These are phyloP conservation scores for Picochlorum sp. DNA, from an alignment of 139 green algal genomes.

Conservation along the genomic window DNA sequence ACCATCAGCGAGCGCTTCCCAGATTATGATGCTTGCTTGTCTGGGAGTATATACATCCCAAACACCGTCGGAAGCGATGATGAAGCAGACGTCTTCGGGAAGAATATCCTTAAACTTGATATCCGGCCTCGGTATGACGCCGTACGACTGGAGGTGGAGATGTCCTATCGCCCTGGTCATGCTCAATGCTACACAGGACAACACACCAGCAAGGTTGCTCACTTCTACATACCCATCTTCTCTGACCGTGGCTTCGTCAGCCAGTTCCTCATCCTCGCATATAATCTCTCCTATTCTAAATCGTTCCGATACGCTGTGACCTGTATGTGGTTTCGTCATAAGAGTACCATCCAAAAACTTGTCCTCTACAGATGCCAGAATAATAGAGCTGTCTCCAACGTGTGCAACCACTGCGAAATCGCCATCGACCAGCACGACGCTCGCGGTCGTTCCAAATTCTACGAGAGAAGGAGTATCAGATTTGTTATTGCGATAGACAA, in stretches of 20 bases:
- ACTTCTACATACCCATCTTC: constrained; percentile 44
- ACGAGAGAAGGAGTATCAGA: constrained; percentile 8
- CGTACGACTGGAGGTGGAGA: constrained; percentile 13
- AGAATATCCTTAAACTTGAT: constrained; percentile 16
- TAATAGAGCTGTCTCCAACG: constrained; percentile 47
- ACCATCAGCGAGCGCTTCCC: constrained; percentile 26
- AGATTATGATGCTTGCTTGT: constrained; percentile 32
- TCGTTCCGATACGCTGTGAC: not conserved
- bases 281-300: constrained; percentile 1
- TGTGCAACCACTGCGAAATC: too few relatives aligned
- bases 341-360: not conserved
- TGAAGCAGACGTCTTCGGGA: constrained; percentile 35
- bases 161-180: constrained; percentile 56
- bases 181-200: constrained; percentile 39
- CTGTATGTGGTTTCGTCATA: constrained; percentile 6
- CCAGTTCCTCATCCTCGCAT: not conserved
- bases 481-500: not conserved
- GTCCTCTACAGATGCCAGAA: constrained; percentile 29
- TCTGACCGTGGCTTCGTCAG: not conserved
- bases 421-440: constrained; percentile 44
- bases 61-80: constrained; percentile 49
- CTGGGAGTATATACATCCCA: constrained; percentile 42
- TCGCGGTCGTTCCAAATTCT: constrained; percentile 57
- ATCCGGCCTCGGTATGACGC: constrained; percentile 7
- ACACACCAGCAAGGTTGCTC: not conserved